Evolutionary conservation across 2,329 filamentous ascomycete species (phyloP), one percentile per base, ranked within the genome.

Genomic region (Ceratocystis alfenasii): DNA sequence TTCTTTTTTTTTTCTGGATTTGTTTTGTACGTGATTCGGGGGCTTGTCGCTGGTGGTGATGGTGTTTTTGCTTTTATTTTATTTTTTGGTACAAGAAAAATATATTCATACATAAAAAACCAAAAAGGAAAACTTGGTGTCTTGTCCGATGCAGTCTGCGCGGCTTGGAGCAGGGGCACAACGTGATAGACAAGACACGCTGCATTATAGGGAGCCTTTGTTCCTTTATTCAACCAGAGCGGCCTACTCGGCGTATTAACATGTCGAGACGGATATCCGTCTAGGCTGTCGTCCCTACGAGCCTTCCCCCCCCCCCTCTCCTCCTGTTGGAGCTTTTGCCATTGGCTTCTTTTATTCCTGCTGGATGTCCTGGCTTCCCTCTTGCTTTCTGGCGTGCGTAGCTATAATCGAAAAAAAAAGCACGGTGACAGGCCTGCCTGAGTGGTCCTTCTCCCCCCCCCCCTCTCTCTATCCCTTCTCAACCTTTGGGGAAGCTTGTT

Each of bases 61-160:
- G 46, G 44, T 55, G 41, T 53, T 50, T 62, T 62, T 25, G 33
- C 12, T 62, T 59, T 59, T 61, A 28, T n/a, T 45, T 25, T 45
- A 4, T 45, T 45, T 62, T 45, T 59, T 59, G 55, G 55, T 17
- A 64, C 62, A 36, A 64, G 46, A 36, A 64, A 63, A 64, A 53
- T 63, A 30, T 63, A 62, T 30, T 28, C 44, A 55, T 53, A 50
- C 46, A 20, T 28, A 8, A 64, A 63, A 53, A 45, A 48, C 45
- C 30, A 62, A 2, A n/a, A 15, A 15, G 20, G 28, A 45, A 22
- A 55, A 46, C 30, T 15, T 3, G n/a, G 28, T 17, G 1, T 57
- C 22, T 57, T 33, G 22, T 28, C 12, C n/a, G 53, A 57, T 33
- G 7, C 5, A 10, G 25, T 25, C 48, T 48, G 46, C 17, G 46